Percentiles rank a stretch among this genome's conserved stretches.
Conservation (phyloP, 108 stramenopile genomes). For the Nitzschia sp. region DNA sequence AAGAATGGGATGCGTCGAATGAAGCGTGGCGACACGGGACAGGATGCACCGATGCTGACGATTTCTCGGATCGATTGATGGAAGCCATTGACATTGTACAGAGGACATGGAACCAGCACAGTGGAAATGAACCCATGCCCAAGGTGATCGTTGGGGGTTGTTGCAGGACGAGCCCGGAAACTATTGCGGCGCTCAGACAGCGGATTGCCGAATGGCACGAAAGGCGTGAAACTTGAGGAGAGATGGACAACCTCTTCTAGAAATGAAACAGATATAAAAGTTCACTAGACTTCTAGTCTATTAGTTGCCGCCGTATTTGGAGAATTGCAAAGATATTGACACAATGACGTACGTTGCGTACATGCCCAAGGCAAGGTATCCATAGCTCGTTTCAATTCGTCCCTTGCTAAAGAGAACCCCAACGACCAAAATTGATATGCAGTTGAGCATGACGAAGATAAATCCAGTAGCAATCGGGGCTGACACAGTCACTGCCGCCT, state of each 20-base stretch:
- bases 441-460: slow-evolving; percentile 67
- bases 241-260: background rate
- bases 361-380: slow-evolving; percentile 50
- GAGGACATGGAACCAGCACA: slow-evolving; percentile 18
- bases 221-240: background rate
- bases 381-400: slow-evolving; percentile 63
- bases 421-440: slow-evolving; percentile 42
- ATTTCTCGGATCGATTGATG: slow-evolving; percentile 37
- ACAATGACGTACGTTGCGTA: slow-evolving; percentile 43
- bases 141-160: slow-evolving; percentile 57
- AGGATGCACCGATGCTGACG: slow-evolving; percentile 33
- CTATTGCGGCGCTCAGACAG: slow-evolving; percentile 42
- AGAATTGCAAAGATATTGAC: slow-evolving; percentile 40
- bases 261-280: no score
- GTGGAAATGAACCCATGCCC: slow-evolving; percentile 15
- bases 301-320: slow-evolving; percentile 1
- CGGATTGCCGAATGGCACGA: slow-evolving; percentile 29
- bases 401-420: slow-evolving; percentile 47
- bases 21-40: slow-evolving; percentile 47
- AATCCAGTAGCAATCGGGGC: slow-evolving; percentile 63
- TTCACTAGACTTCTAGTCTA: background rate
- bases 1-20: slow-evolving; percentile 57
- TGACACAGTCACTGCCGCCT: slow-evolving; percentile 41
- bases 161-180: slow-evolving; percentile 52
- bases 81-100: slow-evolving; percentile 24